A percentile compares a stretch with the other conserved stretches of the same genome.
Conservation (phyloP, 2,329 filamentous ascomycete species). For the Rutstroemia sp. region DNA sequence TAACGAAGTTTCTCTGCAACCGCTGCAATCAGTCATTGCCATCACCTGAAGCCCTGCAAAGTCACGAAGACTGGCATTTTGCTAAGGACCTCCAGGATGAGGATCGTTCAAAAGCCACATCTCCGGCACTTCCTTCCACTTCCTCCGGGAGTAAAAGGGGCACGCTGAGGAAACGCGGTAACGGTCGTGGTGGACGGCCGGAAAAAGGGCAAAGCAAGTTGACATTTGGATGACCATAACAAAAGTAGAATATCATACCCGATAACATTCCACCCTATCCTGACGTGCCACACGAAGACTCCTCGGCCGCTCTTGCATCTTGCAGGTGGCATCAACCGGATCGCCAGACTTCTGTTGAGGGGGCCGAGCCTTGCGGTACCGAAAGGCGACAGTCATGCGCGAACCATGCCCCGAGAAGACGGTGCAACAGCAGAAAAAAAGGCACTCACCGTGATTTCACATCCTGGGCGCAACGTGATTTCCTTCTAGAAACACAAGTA, state of each 20-base stretch:
- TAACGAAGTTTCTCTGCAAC: conserved; percentile 44
- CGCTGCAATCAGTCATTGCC: conserved; percentile 59
- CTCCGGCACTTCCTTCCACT: conserved; percentile 9
- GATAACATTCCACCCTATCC: conserved; percentile 16
- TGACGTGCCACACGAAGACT: conserved; percentile 23
- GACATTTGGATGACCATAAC: conserved; percentile 38
- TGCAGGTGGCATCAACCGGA: not conserved
- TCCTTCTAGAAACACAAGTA: conserved; percentile 1
- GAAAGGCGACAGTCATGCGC: not conserved
- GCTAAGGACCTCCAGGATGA: conserved; percentile 72
- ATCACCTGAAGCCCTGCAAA: conserved; percentile 51
- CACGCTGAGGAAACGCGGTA: conserved; percentile 22
- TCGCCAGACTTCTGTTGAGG: conserved; percentile 1
- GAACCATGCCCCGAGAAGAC: not conserved
- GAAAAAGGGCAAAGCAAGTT: conserved; percentile 56
- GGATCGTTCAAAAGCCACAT: conserved; percentile 15
- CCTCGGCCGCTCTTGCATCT: conserved; percentile 7
- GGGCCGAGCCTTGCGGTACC: not conserved
- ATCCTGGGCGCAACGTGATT: conserved; percentile 4
- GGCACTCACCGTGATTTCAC: not conserved
- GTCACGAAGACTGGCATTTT: conserved; percentile 92
- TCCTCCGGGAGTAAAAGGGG: conserved; percentile 29
- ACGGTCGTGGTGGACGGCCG: conserved; percentile 16
- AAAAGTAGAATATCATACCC: conserved; percentile 1
- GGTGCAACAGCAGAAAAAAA: not conserved